Evolutionary conservation across 345 rosid genomes (phyloP).

Genomic region (Populus pruinosa): DNA sequence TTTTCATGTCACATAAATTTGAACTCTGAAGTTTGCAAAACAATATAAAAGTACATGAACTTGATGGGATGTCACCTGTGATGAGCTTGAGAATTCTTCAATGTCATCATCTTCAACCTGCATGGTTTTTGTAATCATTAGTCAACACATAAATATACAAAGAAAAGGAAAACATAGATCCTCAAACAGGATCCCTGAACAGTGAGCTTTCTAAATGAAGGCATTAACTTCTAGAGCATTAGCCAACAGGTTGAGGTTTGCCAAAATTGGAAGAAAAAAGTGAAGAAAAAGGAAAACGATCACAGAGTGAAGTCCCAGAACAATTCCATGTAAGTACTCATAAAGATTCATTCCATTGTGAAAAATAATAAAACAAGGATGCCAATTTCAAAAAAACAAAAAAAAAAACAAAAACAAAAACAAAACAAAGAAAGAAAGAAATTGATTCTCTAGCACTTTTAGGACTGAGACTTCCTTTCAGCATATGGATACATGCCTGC

Average conservation of each 20-base stretch:
- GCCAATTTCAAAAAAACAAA: no score
- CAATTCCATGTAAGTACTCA: no score
- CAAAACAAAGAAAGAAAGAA: no score
- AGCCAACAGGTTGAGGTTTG: neutral
- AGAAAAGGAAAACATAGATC: neutral
- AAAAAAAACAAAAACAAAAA: no score
- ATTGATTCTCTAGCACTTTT: no score
- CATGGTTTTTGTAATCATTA: slow-evolving; percentile 14
- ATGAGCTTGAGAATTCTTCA: slow-evolving; percentile 45
- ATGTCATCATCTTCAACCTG: slow-evolving; percentile 48
- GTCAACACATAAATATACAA: neutral
- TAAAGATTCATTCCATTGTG: no score
- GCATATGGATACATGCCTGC: no score
- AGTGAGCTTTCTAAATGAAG: neutral
- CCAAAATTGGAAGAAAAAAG: neutral
- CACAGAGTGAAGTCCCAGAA: neutral
- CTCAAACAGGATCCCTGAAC: neutral
- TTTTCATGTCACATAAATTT: neutral
- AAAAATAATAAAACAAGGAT: no score
- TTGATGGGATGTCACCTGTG: slow-evolving; percentile 32
- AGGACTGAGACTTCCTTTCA: no score
- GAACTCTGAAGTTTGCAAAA: neutral
- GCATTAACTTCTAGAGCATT: neutral
- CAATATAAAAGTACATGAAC: neutral
- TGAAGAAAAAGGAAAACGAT: neutral